A percentile compares a stretch with the other conserved stretches of the same genome.
Evolutionary conservation across 1,284 basidiomycete genomes (phyloP).

Genomic region (Moesziomyces aphidis): DNA sequence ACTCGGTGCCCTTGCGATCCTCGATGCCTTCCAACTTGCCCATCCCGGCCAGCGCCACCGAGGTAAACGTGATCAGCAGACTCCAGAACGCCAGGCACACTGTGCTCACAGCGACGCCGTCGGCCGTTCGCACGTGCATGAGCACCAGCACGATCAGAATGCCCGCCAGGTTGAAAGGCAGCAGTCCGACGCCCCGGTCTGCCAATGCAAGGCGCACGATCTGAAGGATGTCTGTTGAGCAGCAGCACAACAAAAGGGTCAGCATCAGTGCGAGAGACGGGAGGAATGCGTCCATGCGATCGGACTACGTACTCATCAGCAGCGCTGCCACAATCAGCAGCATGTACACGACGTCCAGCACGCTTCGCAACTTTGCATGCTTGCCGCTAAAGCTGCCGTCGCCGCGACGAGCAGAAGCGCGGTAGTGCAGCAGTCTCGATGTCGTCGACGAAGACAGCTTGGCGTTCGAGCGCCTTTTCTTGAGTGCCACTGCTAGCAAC

Average conservation of each 20-base stretch:
- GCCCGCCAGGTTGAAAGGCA: conserved; percentile 52
- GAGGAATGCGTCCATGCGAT: background rate
- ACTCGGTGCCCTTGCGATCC: conserved; percentile 43
- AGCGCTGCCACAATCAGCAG: conserved; percentile 48
- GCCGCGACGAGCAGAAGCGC: conserved; percentile 14
- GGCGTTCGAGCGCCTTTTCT: conserved; percentile 6
- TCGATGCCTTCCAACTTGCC: conserved; percentile 35
- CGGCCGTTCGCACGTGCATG: conserved; percentile 24
- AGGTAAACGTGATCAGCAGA: conserved; percentile 42
- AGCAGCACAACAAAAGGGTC: background rate
- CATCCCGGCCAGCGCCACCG: conserved; percentile 33
- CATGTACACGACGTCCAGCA: conserved; percentile 36
- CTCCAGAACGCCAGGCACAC: conserved; percentile 43
- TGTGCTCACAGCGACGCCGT: conserved; percentile 10
- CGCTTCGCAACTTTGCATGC: conserved; percentile 11
- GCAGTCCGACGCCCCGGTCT: conserved; percentile 47
- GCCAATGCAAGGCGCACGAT: conserved; percentile 55
- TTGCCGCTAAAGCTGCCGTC: conserved; percentile 15
- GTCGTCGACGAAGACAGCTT: conserved; percentile 5
- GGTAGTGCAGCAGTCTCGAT: conserved; percentile 28
- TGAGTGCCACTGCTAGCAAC: conserved; percentile 11
- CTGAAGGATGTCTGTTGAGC: conserved; percentile 48
- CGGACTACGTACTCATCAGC: conserved; percentile 49
- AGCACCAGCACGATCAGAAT: conserved; percentile 48
- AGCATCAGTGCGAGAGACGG: background rate